Base-by-base conservation (phyloP, 192 early-diverging fungal species). In the Mortierella antarctica region DNA sequence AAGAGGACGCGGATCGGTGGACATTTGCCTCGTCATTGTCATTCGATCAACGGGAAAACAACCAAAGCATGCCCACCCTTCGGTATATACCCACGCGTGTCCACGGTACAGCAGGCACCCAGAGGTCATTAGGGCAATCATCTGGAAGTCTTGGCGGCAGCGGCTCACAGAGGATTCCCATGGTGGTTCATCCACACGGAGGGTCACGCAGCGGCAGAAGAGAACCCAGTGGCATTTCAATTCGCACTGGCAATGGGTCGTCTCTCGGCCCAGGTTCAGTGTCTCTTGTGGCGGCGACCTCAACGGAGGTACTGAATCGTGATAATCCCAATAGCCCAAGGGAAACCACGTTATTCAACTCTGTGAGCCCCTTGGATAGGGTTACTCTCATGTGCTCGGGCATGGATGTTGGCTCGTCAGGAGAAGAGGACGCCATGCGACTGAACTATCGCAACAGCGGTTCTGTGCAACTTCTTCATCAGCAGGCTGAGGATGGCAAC, bases 341-440 rank as follows among this genome's bases (percentile, higher is more conserved):
- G n/a, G 74, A 75, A 39, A 54, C 59, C 42, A 70, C 58, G 2
- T 39, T 84, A 6, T 86, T 85, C 41, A 75, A 84, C 41, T 68
- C 84, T 20, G 84, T 83, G 7, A 87, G 86, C 54, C 86, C 86
- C 0, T 58, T 87, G 62, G 86, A 87, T 54, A 65, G 70, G 9
- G 66, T 87, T 4, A 83, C 84, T 0, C 55, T 85, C 8, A 72
- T 87, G 58, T 83, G 84, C 21, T 63, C 71, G 0, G 72, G 65
- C 1, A 57, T 65, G 23, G 74, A 76, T 64, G 42, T 69, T 13
- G 60, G 48, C 21, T n/a, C 47, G 7, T 44, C 51, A n/a, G 55
- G 48, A 60, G 61, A 64, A 4, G 60, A 76, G 6, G 66, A 76
- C 18, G 66, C 46, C 9, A 12, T 58, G 59, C 0, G 42, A 48